Conservation (phyloP, 192 early-diverging fungal genomes). For the Glomus cerebriforme region DNA sequence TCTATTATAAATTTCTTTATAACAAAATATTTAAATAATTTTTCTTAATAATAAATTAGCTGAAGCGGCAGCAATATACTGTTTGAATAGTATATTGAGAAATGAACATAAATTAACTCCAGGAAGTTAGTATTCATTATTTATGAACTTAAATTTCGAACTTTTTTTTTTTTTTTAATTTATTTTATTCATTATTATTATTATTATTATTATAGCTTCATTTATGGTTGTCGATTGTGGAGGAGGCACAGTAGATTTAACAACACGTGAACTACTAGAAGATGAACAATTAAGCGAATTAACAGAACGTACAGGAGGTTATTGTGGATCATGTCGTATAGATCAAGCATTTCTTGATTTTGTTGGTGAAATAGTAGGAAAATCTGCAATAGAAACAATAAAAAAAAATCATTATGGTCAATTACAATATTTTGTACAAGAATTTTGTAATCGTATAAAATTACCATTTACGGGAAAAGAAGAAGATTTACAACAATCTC, state of each 20-base stretch:
- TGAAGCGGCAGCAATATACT: conserved; percentile 28
- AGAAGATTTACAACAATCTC: no score
- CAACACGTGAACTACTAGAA: conserved; percentile 35
- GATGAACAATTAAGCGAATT: conserved; percentile 48
- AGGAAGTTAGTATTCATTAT: background rate
- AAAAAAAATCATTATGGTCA: conserved; percentile 30
- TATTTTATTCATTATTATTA: background rate
- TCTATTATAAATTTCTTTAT: no score
- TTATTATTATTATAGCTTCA: no score
- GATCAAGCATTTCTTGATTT: conserved; percentile 49
- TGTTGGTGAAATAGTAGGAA: conserved; percentile 44
- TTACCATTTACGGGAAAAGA: background rate
- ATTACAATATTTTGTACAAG: conserved; percentile 14
- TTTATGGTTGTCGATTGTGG: conserved; percentile 63
- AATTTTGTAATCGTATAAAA: background rate
- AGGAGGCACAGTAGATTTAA: conserved; percentile 63
- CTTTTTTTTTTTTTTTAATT: no score
- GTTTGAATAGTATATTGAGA: background rate
- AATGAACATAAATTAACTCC: background rate
- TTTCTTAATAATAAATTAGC: conserved; percentile 11
- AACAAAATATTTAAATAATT: no score
- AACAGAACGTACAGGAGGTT: conserved; percentile 53
- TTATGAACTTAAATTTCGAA: background rate
- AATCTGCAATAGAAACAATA: conserved; percentile 27
- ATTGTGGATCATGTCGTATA: conserved; percentile 51